A percentile compares a stretch with the other conserved stretches of the same genome.
Evolutionary conservation across 2,329 filamentous ascomycete genomes (phyloP).

Genomic region (Stemphylium lycopersici): DNA sequence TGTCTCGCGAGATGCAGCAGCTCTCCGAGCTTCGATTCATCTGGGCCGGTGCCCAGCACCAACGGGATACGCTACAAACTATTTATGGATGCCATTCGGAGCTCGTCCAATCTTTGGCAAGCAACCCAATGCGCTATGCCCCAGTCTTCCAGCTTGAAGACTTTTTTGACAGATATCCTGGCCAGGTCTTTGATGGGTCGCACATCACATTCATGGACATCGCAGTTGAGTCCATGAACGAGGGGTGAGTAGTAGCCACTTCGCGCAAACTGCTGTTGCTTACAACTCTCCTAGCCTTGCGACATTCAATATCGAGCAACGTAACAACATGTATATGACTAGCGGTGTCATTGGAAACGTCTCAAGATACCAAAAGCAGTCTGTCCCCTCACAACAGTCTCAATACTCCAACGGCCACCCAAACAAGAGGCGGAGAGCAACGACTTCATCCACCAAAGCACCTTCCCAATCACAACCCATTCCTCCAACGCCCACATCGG

Average conservation of each 20-base stretch:
- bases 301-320: slow-evolving; percentile 46
- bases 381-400: slow-evolving; percentile 28
- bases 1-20: slow-evolving; percentile 80
- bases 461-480: slow-evolving; percentile 27
- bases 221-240: slow-evolving; percentile 64
- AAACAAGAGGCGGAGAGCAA: slow-evolving; percentile 45
- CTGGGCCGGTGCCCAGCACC: slow-evolving; percentile 81
- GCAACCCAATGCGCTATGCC: slow-evolving; percentile 73
- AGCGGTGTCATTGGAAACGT: slow-evolving; percentile 34
- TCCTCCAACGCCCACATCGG: slow-evolving; percentile 40
- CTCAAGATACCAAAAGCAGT: slow-evolving; percentile 36
- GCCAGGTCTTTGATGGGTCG: slow-evolving; percentile 73
- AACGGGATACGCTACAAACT: slow-evolving; percentile 76
- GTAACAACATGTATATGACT: slow-evolving; percentile 47
- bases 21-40: slow-evolving; percentile 74
- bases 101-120: slow-evolving; percentile 74
- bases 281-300: slow-evolving; percentile 31
- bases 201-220: slow-evolving; percentile 75
- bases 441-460: slow-evolving; percentile 33
- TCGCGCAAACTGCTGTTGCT: slow-evolving; percentile 8
- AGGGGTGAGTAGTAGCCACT: slow-evolving; percentile 53
- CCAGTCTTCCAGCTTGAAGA: slow-evolving; percentile 85
- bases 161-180: slow-evolving; percentile 83
- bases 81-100: slow-evolving; percentile 81
- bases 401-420: slow-evolving; percentile 40